Base-by-base conservation (phyloP, 371 early-diverging fungal genomes). In the Haplosporangium sp. region DNA sequence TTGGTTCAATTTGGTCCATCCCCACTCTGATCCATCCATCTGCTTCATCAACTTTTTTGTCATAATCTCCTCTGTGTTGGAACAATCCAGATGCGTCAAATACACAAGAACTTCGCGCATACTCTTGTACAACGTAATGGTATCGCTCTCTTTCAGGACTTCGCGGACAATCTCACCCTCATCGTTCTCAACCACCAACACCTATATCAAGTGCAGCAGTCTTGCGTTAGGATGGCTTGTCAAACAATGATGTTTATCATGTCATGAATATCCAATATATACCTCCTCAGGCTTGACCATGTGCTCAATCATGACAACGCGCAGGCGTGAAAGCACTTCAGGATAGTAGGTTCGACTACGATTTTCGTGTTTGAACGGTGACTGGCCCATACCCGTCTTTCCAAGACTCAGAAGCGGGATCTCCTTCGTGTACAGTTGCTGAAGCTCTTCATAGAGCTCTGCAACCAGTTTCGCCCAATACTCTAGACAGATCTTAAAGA, bases 81-180 rank as follows among this genome's bases (percentile, higher is more conserved):
- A 83, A 11, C 91, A 89, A 81, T 98, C 99, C 83, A 99, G 84
- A 82, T 98, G 97, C 52, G 99, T 98, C 79, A 99, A 83, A 79
- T 96, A 98, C 16, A 98, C 97, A 55, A 99, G 87, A n/a, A 93
- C 95, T 84, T 98, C 97, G 59, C 96, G 94, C 97, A 99, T 98
- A 68, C 95, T 95, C 86, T 98, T 99, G 90, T 99, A 99, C 45
- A 99, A 85, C 6, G 93, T 92, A 76, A 99, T 96, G 29, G 99
- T 98, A 81, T 99, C 99, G 61, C 97, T 97, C 83, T 99, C 99
- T 82, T 98, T 97, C 73, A 99, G 87, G 56, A 93, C 93, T 84
- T 99, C 99, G 67, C 99, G 93, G 12, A 99, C 98, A 82, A 99
- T 96, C 85, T 99, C 99, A 53, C 99, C 99, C 81, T 99, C 98